These are phyloP conservation scores for Cladosporium phlei DNA, from an alignment of 2,329 filamentous ascomycete species.

Conservation along the genomic window DNA sequence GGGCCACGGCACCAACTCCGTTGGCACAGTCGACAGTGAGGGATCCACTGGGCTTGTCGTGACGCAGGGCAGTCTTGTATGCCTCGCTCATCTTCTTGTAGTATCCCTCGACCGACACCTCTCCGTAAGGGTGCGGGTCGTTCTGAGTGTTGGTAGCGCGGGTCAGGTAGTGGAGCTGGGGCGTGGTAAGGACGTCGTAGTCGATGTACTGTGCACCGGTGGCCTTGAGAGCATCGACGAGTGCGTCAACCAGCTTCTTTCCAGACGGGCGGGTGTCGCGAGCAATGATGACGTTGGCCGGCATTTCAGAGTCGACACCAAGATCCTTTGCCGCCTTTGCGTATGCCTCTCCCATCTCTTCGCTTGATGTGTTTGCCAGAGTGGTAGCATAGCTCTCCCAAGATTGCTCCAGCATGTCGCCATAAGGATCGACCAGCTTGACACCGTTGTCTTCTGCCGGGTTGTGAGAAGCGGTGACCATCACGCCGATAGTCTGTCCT, in stretches of 20 bases:
- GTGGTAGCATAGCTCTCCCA: slow-evolving; percentile 88
- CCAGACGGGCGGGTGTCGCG: slow-evolving; percentile 92
- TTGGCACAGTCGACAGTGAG: slow-evolving; percentile 94
- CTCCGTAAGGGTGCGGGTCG: slow-evolving; percentile 80
- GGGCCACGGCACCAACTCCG: slow-evolving; percentile 88
- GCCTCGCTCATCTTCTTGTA: slow-evolving; percentile 86
- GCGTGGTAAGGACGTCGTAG: slow-evolving; percentile 88
- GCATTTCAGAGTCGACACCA: slow-evolving; percentile 61
- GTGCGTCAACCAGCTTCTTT: slow-evolving; percentile 71
- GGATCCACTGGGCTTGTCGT: slow-evolving; percentile 66
- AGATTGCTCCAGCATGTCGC: slow-evolving; percentile 90
- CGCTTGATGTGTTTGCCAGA: slow-evolving; percentile 79
- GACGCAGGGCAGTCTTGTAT: slow-evolving; percentile 76
- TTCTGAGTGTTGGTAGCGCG: slow-evolving; percentile 90
- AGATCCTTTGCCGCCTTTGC: slow-evolving; percentile 68
- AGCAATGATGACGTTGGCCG: slow-evolving; percentile 80
- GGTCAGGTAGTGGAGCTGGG: slow-evolving; percentile 95
- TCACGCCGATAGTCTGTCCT: slow-evolving; percentile 88
- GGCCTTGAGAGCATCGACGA: slow-evolving; percentile 74
- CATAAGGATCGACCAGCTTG: slow-evolving; percentile 95
- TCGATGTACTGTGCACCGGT: slow-evolving; percentile 71
- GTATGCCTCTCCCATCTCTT: slow-evolving; percentile 72
- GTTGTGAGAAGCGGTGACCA: slow-evolving; percentile 94
- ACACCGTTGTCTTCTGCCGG: slow-evolving; percentile 85
- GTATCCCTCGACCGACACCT: slow-evolving; percentile 85